These are phyloP conservation scores for Laburnicola sp. DNA, from an alignment of 2,329 filamentous ascomycete genomes.

Conservation along the genomic window DNA sequence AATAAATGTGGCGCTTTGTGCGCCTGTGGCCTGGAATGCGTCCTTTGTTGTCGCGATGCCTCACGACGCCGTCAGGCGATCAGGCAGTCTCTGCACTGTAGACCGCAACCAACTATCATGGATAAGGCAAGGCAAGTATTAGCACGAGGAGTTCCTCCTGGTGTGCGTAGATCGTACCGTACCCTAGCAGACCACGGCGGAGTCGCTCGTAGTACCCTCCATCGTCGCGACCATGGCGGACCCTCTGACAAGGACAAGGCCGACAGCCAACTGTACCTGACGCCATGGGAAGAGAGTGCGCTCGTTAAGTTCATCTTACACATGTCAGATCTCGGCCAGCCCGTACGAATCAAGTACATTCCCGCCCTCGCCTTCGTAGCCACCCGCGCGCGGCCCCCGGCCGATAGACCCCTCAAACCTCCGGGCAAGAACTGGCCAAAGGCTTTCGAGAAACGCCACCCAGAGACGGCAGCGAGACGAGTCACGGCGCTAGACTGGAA, in stretches of 20 bases:
- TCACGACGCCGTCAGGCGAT: not conserved
- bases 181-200: slow-evolving; percentile 8
- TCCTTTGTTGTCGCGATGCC: too few species aligned
- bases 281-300: slow-evolving; percentile 31
- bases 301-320: slow-evolving; percentile 19
- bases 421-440: not conserved
- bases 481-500: slow-evolving; percentile 16
- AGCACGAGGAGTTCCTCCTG: slow-evolving; percentile 8
- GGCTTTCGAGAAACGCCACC: slow-evolving; percentile 3
- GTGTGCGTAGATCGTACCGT: slow-evolving; percentile 11
- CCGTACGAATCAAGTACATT: slow-evolving; percentile 15
- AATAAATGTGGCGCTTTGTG: too few species aligned
- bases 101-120: slow-evolving; percentile 6
- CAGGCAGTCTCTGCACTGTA: not conserved
- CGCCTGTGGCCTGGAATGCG: too few species aligned
- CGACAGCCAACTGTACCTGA: slow-evolving; percentile 35
- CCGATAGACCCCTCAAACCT: not conserved
- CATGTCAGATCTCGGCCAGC: slow-evolving; percentile 13
- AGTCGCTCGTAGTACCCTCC: slow-evolving; percentile 23
- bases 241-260: slow-evolving; percentile 8
- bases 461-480: slow-evolving; percentile 13
- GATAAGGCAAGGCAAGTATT: slow-evolving; percentile 17
- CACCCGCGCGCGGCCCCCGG: slow-evolving; percentile 1
- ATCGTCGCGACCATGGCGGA: slow-evolving; percentile 18
- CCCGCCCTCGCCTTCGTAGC: slow-evolving; percentile 11